Conservation (phyloP, 192 early-diverging fungal species). For the Rhizoclosmatium globosum region DNA sequence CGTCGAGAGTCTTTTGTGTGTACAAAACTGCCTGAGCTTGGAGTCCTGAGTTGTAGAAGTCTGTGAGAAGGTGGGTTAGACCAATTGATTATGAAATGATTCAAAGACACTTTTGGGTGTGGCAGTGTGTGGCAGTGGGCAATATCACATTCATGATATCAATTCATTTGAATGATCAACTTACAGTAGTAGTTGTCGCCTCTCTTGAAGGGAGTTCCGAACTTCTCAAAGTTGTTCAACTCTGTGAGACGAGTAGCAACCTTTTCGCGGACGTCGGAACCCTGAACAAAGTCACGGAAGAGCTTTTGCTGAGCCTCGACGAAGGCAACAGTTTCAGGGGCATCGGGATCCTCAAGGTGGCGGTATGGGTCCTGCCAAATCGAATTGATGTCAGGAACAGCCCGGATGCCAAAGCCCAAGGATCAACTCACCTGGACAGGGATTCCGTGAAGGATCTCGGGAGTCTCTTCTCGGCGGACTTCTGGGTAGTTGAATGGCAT, state of each 20-base stretch:
- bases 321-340: constrained; percentile 61
- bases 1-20: constrained; percentile 53
- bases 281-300: constrained; percentile 42
- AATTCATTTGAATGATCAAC: neutral
- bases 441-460: constrained; percentile 20
- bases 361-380: constrained; percentile 60
- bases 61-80: neutral
- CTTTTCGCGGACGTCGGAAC: constrained; percentile 30
- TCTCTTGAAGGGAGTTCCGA: constrained; percentile 47
- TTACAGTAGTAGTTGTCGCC: constrained; percentile 64
- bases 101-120: neutral
- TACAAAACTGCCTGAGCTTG: constrained; percentile 70
- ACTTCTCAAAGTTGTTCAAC: constrained; percentile 56
- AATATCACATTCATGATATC: too few species aligned
- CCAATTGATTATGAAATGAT: neutral
- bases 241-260: constrained; percentile 48
- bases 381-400: neutral
- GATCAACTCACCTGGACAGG: constrained; percentile 6
- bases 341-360: constrained; percentile 67
- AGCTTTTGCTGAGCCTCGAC: constrained; percentile 62
- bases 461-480: constrained; percentile 50
- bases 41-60: constrained; percentile 32
- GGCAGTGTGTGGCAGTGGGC: too few species aligned
- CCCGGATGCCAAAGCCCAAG: neutral
- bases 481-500: constrained; percentile 45